Conservation (phyloP, 129 eudicot genomes). For the Tagetes patula region DNA sequence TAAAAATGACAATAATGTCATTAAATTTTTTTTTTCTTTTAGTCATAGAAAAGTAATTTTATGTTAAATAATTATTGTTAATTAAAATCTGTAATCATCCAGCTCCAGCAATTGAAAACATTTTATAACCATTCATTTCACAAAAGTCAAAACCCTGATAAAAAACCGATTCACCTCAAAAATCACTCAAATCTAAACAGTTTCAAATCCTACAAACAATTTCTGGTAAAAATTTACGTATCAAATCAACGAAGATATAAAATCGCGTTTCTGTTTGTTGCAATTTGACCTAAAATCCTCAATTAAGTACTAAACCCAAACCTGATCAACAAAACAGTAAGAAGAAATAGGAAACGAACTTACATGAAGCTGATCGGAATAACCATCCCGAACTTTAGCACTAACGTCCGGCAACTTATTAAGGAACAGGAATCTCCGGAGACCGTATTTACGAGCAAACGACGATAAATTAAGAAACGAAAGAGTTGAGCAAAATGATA, state of each 20-base stretch:
- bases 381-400: slow-evolving; percentile 61
- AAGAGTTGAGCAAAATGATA: slow-evolving; percentile 50
- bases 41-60: too few species aligned
- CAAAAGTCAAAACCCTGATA: background rate
- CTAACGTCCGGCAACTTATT: slow-evolving; percentile 64
- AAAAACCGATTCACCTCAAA: background rate
- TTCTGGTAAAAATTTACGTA: background rate
- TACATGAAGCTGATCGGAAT: slow-evolving; percentile 70
- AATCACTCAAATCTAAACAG: background rate
- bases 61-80: too few species aligned
- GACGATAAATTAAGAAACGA: slow-evolving; percentile 60
- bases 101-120: background rate
- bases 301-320: background rate
- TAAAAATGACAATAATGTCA: too few species aligned
- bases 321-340: background rate
- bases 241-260: background rate
- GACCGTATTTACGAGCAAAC: slow-evolving; percentile 58
- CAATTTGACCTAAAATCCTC: background rate
- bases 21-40: too few species aligned
- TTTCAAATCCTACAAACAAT: background rate
- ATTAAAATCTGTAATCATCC: background rate
- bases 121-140: slow-evolving; percentile 5
- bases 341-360: slow-evolving; percentile 37
- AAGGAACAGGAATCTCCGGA: slow-evolving; percentile 67
- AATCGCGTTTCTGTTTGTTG: background rate